Evolutionary conservation across 306 rosid species (phyloP).

Genomic region (Mimosa bimucronata): DNA sequence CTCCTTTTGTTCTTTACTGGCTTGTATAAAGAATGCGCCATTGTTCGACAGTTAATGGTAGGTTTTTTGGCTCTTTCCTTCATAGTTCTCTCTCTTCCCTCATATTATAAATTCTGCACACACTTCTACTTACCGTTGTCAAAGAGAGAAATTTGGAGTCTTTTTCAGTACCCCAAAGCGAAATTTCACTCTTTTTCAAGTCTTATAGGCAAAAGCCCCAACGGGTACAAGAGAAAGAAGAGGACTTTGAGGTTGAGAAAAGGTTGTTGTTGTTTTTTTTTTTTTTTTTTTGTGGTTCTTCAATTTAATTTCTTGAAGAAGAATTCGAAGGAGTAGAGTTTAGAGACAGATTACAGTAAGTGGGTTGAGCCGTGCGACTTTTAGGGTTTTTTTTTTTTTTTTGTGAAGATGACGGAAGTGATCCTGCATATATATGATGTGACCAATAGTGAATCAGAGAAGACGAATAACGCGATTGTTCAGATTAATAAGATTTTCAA

Average conservation of each 20-base stretch:
- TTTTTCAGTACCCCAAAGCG: conserved; percentile 44
- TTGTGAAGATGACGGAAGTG: conserved; percentile 76
- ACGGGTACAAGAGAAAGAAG: neutral
- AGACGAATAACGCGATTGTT: conserved; percentile 86
- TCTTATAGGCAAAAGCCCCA: neutral
- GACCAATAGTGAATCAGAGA: conserved; percentile 98
- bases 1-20: too few species aligned
- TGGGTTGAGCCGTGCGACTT: conserved; percentile 33
- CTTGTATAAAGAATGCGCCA: too few species aligned
- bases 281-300: conserved; percentile 44
- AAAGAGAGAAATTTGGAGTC: conserved; percentile 25
- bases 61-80: neutral
- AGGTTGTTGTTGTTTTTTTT: conserved; percentile 27
- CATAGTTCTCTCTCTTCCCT: neutral
- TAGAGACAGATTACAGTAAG: conserved; percentile 38
- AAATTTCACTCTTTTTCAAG: conserved; percentile 36
- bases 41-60: neutral
- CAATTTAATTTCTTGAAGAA: neutral
- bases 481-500: conserved; percentile 98
- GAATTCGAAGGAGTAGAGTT: conserved; percentile 25
- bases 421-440: conserved; percentile 87
- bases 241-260: neutral
- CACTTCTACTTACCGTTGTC: neutral
- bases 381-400: conserved; percentile 7
- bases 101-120: conserved; percentile 23